These are phyloP conservation scores for Thielaviopsis euricoi DNA, from an alignment of 2,329 filamentous ascomycete species.

Conservation along the genomic window DNA sequence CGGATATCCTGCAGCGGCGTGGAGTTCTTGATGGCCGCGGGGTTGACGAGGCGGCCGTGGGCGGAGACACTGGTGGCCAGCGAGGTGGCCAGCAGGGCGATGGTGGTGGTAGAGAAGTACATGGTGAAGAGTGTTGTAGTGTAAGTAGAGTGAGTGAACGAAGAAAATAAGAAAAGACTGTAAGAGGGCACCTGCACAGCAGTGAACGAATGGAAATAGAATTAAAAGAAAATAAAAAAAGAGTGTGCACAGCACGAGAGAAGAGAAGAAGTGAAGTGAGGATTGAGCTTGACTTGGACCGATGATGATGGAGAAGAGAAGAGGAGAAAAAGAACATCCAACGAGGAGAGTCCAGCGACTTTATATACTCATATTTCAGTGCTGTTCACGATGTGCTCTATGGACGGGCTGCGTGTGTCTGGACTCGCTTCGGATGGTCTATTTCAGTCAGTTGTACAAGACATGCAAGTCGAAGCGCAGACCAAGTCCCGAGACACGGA, in stretches of 20 bases:
- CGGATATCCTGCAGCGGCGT: slow-evolving; percentile 3
- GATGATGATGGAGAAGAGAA: not conserved
- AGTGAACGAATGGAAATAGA: not conserved
- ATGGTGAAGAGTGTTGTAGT: slow-evolving; percentile 1
- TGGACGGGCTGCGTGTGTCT: no score
- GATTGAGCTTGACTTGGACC: not conserved
- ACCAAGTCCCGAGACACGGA: no score
- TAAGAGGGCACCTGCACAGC: slow-evolving; percentile 4
- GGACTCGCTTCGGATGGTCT: no score
- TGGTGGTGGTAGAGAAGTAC: slow-evolving; percentile 1
- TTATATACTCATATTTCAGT: not conserved
- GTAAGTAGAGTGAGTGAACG: not conserved
- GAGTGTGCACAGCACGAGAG: not conserved
- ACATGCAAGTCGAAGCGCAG: no score
- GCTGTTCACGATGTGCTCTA: no score
- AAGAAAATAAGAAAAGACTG: not conserved
- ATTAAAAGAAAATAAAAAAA: not conserved
- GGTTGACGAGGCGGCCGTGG: slow-evolving; percentile 3
- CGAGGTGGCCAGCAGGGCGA: slow-evolving; percentile 13
- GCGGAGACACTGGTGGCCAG: not conserved
- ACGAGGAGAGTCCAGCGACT: not conserved
- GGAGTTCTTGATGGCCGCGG: not conserved
- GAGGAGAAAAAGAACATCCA: not conserved
- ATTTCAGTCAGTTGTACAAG: no score
- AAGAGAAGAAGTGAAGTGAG: not conserved